phyloP scores from a whole-genome alignment of 306 rosid genomes.

The Gastrolobium villosum region DNA sequence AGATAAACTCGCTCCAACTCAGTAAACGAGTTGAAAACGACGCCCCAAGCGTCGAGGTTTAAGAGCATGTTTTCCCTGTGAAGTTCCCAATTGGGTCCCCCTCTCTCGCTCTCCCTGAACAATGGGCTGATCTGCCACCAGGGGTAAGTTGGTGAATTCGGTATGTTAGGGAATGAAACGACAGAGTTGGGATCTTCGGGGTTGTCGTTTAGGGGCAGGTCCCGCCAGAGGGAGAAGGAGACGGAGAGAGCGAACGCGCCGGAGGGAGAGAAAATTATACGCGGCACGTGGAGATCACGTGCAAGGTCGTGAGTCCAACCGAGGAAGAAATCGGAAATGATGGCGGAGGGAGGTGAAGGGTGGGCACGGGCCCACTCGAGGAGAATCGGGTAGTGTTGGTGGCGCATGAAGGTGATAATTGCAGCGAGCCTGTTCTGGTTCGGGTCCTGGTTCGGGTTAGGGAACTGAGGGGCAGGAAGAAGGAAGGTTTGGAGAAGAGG shows the following conservation, averaged over 20 bases:
- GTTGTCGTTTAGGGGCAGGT: conserved; percentile 18
- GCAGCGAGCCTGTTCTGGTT: conserved; percentile 22
- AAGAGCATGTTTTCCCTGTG: not conserved
- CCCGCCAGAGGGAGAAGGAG: conserved; percentile 38
- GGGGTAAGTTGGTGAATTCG: conserved; percentile 54
- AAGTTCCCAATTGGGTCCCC: conserved; percentile 49
- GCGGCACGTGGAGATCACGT: conserved; percentile 45
- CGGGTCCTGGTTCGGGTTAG: not conserved
- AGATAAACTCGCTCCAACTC: conserved; percentile 53
- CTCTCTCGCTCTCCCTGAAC: conserved; percentile 1
- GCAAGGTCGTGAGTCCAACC: conserved; percentile 68
- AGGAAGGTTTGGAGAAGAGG: conserved; percentile 53
- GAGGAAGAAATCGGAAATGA: conserved; percentile 62
- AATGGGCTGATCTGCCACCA: conserved; percentile 50
- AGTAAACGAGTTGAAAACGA: conserved; percentile 55
- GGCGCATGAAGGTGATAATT: conserved; percentile 28
- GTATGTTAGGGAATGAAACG: conserved; percentile 50
- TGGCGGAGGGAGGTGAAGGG: conserved; percentile 45
- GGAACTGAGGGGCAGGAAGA: conserved; percentile 34
- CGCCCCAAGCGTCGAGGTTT: conserved; percentile 49
- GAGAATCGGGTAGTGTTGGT: conserved; percentile 51
- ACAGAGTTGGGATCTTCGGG: not conserved
- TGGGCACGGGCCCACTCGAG: conserved; percentile 52
- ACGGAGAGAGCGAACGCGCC: conserved; percentile 45
- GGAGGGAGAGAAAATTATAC: conserved; percentile 58